These are phyloP conservation scores for Chaetomiaceae sp. DNA, from an alignment of 2,329 filamentous ascomycete genomes.

Conservation along the genomic window DNA sequence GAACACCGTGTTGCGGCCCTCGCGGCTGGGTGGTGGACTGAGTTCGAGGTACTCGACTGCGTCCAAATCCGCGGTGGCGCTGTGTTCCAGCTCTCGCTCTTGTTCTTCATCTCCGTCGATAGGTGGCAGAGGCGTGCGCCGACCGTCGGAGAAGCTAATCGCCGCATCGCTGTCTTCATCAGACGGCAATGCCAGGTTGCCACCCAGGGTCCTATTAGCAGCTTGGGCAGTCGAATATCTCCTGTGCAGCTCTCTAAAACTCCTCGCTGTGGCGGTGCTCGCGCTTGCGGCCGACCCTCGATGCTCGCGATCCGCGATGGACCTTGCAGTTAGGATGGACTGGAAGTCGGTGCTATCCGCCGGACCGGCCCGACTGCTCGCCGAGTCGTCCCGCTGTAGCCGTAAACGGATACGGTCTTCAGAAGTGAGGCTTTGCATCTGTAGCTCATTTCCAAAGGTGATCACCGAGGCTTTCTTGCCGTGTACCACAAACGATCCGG, in stretches of 20 bases:
- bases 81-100: conserved; percentile 9
- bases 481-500: conserved; percentile 91
- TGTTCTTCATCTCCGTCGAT: conserved; percentile 40
- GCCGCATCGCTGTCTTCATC: conserved; percentile 59
- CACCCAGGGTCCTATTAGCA: conserved; percentile 39
- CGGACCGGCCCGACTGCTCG: conserved; percentile 33
- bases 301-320: conserved; percentile 42
- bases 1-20: conserved; percentile 35
- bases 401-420: conserved; percentile 68
- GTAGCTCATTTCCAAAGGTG: conserved; percentile 90
- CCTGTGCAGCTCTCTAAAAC: conserved; percentile 58
- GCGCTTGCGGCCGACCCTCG: conserved; percentile 60
- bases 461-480: conserved; percentile 97
- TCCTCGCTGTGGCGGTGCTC: conserved; percentile 63
- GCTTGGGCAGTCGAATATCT: conserved; percentile 54
- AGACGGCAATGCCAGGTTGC: conserved; percentile 44
- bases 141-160: conserved; percentile 56
- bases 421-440: conserved; percentile 71
- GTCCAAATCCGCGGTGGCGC: conserved; percentile 11
- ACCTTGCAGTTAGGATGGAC: conserved; percentile 44
- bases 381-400: conserved; percentile 36
- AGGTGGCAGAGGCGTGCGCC: conserved; percentile 51
- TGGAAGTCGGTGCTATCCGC: conserved; percentile 45
- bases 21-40: conserved; percentile 31
- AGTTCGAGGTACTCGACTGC: conserved; percentile 23